Percentiles rank a stretch among this genome's conserved stretches.
Conservation (phyloP, 176 grass and related monocot genomes). For the Panicum miliaceum region DNA sequence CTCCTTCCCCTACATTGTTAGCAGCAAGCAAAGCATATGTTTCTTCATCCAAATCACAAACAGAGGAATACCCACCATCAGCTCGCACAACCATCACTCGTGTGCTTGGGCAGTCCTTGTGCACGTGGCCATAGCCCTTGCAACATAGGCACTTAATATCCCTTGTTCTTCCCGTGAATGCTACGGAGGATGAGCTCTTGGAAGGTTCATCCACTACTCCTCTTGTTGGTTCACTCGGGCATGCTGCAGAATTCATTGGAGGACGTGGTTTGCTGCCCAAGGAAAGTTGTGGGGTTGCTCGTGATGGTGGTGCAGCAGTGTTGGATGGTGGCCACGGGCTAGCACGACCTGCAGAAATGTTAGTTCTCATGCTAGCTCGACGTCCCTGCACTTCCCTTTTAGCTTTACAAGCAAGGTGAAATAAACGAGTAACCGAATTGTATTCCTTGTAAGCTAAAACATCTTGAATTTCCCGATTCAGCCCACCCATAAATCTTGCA, state of each 20-base stretch:
- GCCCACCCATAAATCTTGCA: no score
- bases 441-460: no score
- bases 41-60: background rate
- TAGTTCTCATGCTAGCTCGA: no score
- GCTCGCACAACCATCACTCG: background rate
- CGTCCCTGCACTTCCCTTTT: no score
- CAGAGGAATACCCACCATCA: background rate
- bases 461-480: no score
- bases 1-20: background rate
- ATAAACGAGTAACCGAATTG: no score
- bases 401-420: no score
- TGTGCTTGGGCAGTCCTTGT: background rate
- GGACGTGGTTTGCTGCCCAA: background rate
- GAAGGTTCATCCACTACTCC: background rate
- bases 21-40: background rate
- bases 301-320: background rate
- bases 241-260: background rate
- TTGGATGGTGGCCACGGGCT: no score
- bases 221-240: background rate
- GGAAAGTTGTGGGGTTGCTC: no score
- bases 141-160: no score
- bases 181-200: background rate
- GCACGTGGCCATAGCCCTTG: background rate
- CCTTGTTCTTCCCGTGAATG: background rate
- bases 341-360: no score